Base-by-base conservation (phyloP, 1,284 basidiomycete genomes). In the Phellopilus nigrolimitatus region DNA sequence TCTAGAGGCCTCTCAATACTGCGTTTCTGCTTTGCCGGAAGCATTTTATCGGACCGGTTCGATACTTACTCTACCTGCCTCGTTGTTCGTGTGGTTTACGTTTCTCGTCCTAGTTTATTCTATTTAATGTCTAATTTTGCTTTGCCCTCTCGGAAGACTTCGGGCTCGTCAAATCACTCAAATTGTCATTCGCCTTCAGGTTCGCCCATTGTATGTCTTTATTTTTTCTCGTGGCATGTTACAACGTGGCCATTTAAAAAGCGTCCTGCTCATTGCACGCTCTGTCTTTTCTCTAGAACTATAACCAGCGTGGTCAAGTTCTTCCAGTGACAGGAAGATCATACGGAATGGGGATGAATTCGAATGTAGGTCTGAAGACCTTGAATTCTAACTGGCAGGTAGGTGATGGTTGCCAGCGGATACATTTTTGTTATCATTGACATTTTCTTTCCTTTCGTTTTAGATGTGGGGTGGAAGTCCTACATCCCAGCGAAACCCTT, bases 311-410 rank as follows among this genome's bases (percentile, higher is more conserved):
- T 31, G 59, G 70, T 36, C 51, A 64, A 28, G 60, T 72, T 21
- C 63, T 34, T 10, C 30, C 30, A 21, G 28, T 21, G 8, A 34
- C 25, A 28, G 48, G 31, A 27, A 78, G 73, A 57, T 75, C 80
- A 68, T 76, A 82, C 62, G 74, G 71, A 43, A 73, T 76, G 25
- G 73, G 73, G 13, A 75, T 82, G 68, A 66, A 70, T 56, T 66
- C 74, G 22, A 66, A 71, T 1, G 71, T 66, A 37, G 66, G 70
- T 9, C 67, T 80, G 54, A 80, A 82, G 61, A 65, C 69, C 24
- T 68, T 82, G 53, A 80, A 76, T 63, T 70, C 79, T 49, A 78
- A 81, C 41, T 88, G 86, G 85, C 82, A 84, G 76, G 86, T 82
- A 55, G 53, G 80, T 70, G 54, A 21, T 42, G 12, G 24, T 21